Base-by-base conservation (phyloP, 345 rosid species). In the Boechera divaricarpa region DNA sequence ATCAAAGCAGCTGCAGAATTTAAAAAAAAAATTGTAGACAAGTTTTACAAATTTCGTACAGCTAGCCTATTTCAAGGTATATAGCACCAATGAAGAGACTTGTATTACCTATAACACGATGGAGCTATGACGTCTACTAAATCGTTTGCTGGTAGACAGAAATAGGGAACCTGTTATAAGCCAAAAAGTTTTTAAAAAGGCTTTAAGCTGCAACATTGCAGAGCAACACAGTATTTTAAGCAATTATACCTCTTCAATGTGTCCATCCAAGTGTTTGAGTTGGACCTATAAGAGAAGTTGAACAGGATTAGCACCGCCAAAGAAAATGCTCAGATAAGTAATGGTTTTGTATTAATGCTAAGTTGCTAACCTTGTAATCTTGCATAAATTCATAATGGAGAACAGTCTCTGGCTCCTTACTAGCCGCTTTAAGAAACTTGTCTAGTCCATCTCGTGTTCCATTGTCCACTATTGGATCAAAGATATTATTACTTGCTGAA, bases 381-480 rank as follows among this genome's bases (percentile, higher is more conserved):
- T 94, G 98, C 98, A 94, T 94, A 81, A 91, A 94, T 86, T 94
- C 98, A 24, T 94, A 94, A 76, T 91, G 97, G 55, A 91, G 90
- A 82, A 94, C 98, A 12, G 96, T 94, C 81, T 91, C 95, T 35
- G 97, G 97, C 67, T 90, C 95, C 77, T 81, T 83, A 83, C 97
- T 94, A 71, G 98, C 96, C 32, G 92, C 97, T 75, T 89, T 90
- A 42, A 91, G 82, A 83, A 94, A 94, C 81, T 91, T 94, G 86
- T 91, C 97, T 42, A 94, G 90, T 56, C 98, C 98, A 81, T 89
- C 93, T 70, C 97, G 89, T 66, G 92, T 90, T 83, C 97, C 98
- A 79, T 92, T 94, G 83, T 94, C 98, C 83, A 92, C 98, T 91
- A 84, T 82, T 58, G 31, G n/a, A 77, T 80, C 60, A 38, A 28